phyloP scores from a whole-genome alignment of 768 basidiomycete genomes.

The Tulasnella sp. region DNA sequence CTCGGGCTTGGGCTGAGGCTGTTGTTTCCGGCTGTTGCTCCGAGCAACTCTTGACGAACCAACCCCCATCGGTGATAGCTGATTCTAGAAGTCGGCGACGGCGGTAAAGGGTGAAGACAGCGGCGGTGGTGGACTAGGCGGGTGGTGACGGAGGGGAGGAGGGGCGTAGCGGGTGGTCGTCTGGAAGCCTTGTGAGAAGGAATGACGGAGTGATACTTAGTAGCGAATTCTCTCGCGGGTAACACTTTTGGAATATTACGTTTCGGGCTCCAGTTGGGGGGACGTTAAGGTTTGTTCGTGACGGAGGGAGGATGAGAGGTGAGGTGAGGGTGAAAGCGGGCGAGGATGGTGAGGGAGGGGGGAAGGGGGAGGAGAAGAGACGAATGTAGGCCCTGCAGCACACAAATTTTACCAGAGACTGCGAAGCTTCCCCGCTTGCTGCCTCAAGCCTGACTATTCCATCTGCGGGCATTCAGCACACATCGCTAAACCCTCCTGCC shows the following conservation, averaged over 20 bases:
- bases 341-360: neutral
- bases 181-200: constrained; percentile 8
- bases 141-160: neutral
- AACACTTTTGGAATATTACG: constrained; percentile 12
- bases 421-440: constrained; percentile 6
- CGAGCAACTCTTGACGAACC: constrained; percentile 20
- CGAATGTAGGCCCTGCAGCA: neutral
- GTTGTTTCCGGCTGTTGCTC: constrained; percentile 7
- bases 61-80: constrained; percentile 20
- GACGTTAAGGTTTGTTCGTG: constrained; percentile 10
- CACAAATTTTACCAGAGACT: constrained; percentile 13
- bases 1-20: neutral
- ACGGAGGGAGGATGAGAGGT: neutral
- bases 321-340: neutral
- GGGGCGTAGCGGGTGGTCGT: constrained; percentile 9
- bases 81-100: neutral
- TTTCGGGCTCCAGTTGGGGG: neutral
- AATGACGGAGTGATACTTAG: constrained; percentile 3
- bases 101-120: neutral
- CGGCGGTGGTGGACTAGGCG: neutral
- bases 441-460: neutral
- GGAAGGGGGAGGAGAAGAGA: neutral
- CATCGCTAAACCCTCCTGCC: neutral
- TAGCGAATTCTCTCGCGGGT: neutral
- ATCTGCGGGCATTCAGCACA: neutral